Evolutionary conservation across 768 basidiomycete species (phyloP).

Genomic region (Neoboletus brunneissimus): DNA sequence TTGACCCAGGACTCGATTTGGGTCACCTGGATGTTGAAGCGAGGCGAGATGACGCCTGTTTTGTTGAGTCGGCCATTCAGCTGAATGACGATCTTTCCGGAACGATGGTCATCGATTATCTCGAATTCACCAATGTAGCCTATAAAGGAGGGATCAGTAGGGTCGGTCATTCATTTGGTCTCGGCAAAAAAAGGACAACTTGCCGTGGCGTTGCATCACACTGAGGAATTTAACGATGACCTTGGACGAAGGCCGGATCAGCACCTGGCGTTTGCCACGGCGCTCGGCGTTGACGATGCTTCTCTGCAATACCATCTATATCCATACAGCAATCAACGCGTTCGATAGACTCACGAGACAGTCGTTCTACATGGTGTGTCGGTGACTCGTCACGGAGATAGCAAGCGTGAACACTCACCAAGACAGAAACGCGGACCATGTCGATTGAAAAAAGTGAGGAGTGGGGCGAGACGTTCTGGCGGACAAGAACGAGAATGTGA

Average conservation of each 20-base stretch:
- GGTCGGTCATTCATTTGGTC: background rate
- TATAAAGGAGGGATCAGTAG: constrained; percentile 30
- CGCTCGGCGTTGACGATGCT: constrained; percentile 99
- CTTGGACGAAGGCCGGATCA: constrained; percentile 96
- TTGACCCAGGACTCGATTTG: constrained; percentile 98
- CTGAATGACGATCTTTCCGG: constrained; percentile 97
- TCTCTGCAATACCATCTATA: constrained; percentile 51
- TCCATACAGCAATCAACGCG: background rate
- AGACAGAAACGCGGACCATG: constrained; percentile 89
- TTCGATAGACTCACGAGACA: constrained; percentile 41
- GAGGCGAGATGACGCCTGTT: constrained; percentile 99
- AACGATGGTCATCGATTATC: constrained; percentile 97
- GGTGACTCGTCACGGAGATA: background rate
- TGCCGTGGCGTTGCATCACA: constrained; percentile 99
- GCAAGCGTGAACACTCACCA: constrained; percentile 40
- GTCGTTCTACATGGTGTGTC: constrained; percentile 46
- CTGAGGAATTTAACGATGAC: constrained; percentile 96
- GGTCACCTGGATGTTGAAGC: constrained; percentile 92
- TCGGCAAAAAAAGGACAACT: constrained; percentile 30
- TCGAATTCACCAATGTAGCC: constrained; percentile 99
- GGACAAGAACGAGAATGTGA: background rate
- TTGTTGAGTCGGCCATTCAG: constrained; percentile 99
- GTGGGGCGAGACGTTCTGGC: background rate
- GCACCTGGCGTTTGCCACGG: constrained; percentile 98
- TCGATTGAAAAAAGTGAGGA: constrained; percentile 26